These are phyloP conservation scores for Puccinellia tenuiflora DNA, from an alignment of 176 grass and related monocot species.

Conservation along the genomic window DNA sequence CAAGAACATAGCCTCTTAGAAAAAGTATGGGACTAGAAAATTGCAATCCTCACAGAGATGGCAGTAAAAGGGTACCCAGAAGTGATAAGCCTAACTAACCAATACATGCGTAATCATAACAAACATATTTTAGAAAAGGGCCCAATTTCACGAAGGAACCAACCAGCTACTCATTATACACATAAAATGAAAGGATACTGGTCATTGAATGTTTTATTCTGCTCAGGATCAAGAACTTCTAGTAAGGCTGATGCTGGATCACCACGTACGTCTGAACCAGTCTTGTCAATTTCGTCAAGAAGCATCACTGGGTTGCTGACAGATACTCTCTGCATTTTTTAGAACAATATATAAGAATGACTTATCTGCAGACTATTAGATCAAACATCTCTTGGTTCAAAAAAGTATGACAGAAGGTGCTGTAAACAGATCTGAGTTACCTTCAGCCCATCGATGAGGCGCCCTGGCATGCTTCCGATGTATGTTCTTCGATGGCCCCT, in stretches of 20 bases:
- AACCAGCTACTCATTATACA: not conserved
- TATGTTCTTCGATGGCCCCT: slow-evolving; percentile 97
- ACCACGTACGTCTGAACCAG: slow-evolving; percentile 94
- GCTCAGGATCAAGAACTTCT: slow-evolving; percentile 99
- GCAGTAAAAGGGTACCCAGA: not conserved
- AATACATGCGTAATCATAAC: slow-evolving; percentile 2
- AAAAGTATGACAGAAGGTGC: not conserved
- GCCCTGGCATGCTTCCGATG: slow-evolving; percentile 97
- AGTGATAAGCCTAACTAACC: not conserved
- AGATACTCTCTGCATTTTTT: slow-evolving; percentile 74
- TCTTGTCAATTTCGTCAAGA: slow-evolving; percentile 99
- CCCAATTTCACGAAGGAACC: not conserved
- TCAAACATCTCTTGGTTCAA: not conserved
- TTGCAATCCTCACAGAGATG: not conserved
- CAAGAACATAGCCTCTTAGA: not conserved
- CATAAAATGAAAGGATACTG: slow-evolving; percentile 79
- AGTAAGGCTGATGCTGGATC: slow-evolving; percentile 96
- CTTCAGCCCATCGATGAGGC: slow-evolving; percentile 97
- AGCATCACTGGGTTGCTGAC: slow-evolving; percentile 97
- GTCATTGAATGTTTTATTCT: slow-evolving; percentile 92
- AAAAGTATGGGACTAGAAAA: not conserved
- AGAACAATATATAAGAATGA: slow-evolving; percentile 13
- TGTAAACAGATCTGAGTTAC: slow-evolving; percentile 29
- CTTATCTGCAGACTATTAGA: not conserved
- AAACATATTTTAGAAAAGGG: not conserved